Evolutionary conservation across 1,284 basidiomycete species (phyloP).

Genomic region (Ganoderma leucocontextum): DNA sequence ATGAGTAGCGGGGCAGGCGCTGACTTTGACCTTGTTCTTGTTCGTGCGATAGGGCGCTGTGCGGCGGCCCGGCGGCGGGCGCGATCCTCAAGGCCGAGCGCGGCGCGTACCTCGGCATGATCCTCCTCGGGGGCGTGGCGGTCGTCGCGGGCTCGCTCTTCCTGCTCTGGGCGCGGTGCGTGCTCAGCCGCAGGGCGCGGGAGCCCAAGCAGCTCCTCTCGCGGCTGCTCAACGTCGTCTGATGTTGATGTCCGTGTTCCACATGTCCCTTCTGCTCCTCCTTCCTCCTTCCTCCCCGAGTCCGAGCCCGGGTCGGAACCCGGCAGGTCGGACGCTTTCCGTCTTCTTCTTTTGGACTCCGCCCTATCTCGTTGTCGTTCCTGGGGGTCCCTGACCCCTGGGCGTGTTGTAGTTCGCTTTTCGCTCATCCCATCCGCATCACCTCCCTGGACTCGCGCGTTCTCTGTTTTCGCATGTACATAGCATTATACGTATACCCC

Average conservation of each 20-base stretch:
- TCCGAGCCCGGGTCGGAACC: background rate
- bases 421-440: background rate
- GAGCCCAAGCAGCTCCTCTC: constrained; percentile 1
- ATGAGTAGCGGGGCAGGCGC: background rate
- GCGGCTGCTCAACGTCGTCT: background rate
- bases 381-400: background rate
- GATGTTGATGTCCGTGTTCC: background rate
- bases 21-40: background rate
- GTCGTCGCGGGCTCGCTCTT: constrained; percentile 63
- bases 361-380: background rate
- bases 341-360: background rate
- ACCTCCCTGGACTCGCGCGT: background rate
- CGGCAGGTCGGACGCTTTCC: background rate
- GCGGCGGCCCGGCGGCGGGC: constrained; percentile 68
- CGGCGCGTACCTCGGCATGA: constrained; percentile 60
- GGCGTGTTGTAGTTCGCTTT: constrained; percentile 2
- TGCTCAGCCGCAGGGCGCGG: constrained; percentile 44
- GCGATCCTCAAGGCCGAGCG: constrained; percentile 53
- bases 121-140: constrained; percentile 64
- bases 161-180: constrained; percentile 56
- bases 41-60: constrained; percentile 54
- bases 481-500: background rate
- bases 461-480: background rate
- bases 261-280: background rate
- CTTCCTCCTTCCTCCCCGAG: background rate